These are phyloP conservation scores for Cladophialophora psammophila DNA, from an alignment of 2,329 filamentous ascomycete genomes.

Conservation along the genomic window DNA sequence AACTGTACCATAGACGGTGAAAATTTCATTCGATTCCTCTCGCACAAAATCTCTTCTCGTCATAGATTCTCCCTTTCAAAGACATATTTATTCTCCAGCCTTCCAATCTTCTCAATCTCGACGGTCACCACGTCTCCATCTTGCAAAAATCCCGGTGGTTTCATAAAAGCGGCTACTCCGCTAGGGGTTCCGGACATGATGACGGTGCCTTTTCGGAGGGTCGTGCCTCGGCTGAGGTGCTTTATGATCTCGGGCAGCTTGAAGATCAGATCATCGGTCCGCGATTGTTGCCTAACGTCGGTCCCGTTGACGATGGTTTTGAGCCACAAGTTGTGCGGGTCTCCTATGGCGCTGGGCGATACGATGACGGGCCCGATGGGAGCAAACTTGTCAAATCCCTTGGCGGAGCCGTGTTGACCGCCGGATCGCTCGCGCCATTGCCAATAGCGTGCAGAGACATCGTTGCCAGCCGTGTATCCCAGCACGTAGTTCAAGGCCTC, in stretches of 20 bases:
- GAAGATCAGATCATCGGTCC: conserved; percentile 49
- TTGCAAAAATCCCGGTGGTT: conserved; percentile 47
- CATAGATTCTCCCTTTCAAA: too few species aligned
- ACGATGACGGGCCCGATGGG: conserved; percentile 62
- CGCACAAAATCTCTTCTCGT: too few species aligned
- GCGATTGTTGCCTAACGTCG: conserved; percentile 46
- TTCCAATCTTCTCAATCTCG: conserved; percentile 57
- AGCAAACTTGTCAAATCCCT: conserved; percentile 65
- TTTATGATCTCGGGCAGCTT: conserved; percentile 45
- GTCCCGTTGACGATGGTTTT: conserved; percentile 47
- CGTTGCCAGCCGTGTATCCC: conserved; percentile 78
- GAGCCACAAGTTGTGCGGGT: conserved; percentile 44
- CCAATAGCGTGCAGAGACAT: conserved; percentile 77
- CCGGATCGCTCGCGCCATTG: conserved; percentile 69
- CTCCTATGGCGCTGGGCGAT: conserved; percentile 38
- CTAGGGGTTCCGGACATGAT: conserved; percentile 52
- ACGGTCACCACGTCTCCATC: conserved; percentile 54
- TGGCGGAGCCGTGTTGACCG: conserved; percentile 64
- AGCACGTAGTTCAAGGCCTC: conserved; percentile 67
- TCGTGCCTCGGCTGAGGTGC: conserved; percentile 48
- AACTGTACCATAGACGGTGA: too few species aligned
- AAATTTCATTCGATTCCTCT: too few species aligned
- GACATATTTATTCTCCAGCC: conserved; percentile 48
- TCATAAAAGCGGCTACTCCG: conserved; percentile 52
- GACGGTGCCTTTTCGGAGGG: conserved; percentile 46